These are phyloP conservation scores for Monosporascus ibericus DNA, from an alignment of 2,329 filamentous ascomycete species.

Conservation along the genomic window DNA sequence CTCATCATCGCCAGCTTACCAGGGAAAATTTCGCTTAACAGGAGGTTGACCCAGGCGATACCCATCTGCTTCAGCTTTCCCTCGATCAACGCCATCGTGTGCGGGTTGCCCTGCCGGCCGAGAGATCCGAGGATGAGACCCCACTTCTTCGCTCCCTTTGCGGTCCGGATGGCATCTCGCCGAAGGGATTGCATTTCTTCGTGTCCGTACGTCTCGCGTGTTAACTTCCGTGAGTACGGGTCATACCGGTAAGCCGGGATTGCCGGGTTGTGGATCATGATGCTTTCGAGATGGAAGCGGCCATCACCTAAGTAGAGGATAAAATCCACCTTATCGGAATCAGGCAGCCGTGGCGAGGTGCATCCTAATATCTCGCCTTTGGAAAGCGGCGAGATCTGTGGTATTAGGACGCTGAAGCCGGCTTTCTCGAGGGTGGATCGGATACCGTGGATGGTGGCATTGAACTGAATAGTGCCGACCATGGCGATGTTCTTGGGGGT, in stretches of 20 bases:
- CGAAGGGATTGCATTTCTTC: conserved; percentile 82
- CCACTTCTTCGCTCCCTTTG: conserved; percentile 78
- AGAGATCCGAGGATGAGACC: conserved; percentile 90
- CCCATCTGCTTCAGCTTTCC: conserved; percentile 62
- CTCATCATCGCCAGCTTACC: conserved; percentile 89
- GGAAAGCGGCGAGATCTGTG: conserved; percentile 86
- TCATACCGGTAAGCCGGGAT: conserved; percentile 95
- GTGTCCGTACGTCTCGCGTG: conserved; percentile 87
- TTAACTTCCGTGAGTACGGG: conserved; percentile 87
- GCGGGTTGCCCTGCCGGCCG: conserved; percentile 89
- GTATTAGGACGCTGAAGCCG: conserved; percentile 80
- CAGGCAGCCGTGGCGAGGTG: conserved; percentile 70
- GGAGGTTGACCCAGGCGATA: conserved; percentile 75
- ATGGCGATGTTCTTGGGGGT: conserved; percentile 82
- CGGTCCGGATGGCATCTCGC: conserved; percentile 67
- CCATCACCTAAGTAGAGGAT: conserved; percentile 36
- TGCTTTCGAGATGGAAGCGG: conserved; percentile 74
- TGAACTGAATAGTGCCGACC: conserved; percentile 98
- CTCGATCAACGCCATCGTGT: conserved; percentile 86
- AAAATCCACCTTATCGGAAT: conserved; percentile 52
- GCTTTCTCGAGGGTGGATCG: conserved; percentile 70
- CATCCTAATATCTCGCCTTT: conserved; percentile 98
- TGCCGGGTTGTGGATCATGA: conserved; percentile 96
- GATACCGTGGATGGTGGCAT: conserved; percentile 88
- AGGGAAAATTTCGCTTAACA: conserved; percentile 93